Evolutionary conservation across 495 filamentous ascomycete species (phyloP), one percentile per base, ranked within the genome.

Genomic region (Venustampulla echinocandica): DNA sequence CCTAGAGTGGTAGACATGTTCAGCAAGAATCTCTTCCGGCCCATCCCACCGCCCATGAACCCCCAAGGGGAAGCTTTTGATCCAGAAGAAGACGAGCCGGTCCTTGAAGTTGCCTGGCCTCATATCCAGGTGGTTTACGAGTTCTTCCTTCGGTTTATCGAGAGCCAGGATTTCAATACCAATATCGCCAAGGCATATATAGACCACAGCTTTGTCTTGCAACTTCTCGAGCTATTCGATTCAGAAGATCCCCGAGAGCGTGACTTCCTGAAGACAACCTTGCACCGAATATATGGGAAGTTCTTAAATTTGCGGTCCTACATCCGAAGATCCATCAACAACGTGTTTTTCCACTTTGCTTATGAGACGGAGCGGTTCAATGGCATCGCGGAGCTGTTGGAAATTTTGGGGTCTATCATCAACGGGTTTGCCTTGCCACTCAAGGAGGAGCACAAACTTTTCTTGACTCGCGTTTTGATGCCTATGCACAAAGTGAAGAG

Each of bases 101-200:
- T 99, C 6, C 71, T 99, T 47, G 92, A 99, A 69, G 93, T 99
- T 11, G 93, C 92, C 10, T 99, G 92, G 92, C 92, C 92, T 10
- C 92, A 99, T 62, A 99, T 99, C 43, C 92, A 99, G 64, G 93
- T 97, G 27, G 93, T 99, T 21, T 99, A 99, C 60, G 92, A 99
- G 64, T 99, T 99, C 70, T 99, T 99, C 71, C 72, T 99, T 45
- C 71, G 92, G 38, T 99, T 97, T 67, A 99, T 99, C 57, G 92
- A 99, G 61, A 99, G 92, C 64, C 93, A 96, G 64, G 92, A 99
- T 61, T 99, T 99, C 79, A 99, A 99, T 66, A 99, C 92, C 25
- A 99, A 99, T 64, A 94, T 95, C 55, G 92, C 93, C n/a, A 99
- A 99, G 64, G 81, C 86, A 22, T 95, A 92, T 63, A 99, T 99